These are phyloP conservation scores for Aphanomyces euteiches DNA, from an alignment of 352 stramenopile species.

Conservation along the genomic window DNA sequence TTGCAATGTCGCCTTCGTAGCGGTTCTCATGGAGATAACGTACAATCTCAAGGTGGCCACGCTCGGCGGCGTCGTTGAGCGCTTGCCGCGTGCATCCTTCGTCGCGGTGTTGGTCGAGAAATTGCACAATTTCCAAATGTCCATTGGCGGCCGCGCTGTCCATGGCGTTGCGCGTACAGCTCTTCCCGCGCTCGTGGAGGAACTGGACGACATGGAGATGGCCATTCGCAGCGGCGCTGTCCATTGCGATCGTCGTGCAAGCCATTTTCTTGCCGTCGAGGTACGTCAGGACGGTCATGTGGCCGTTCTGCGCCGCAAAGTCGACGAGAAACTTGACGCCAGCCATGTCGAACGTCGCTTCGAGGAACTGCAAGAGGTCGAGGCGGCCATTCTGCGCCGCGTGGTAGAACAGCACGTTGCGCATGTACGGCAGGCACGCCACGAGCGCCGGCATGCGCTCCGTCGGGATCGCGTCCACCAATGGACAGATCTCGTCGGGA, in stretches of 20 bases:
- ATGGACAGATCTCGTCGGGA: neutral
- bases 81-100: neutral
- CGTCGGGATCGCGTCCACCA: neutral
- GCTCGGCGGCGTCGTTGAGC: neutral
- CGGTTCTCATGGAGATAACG: neutral
- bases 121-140: neutral
- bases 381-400: neutral
- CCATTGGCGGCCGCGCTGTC: neutral
- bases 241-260: constrained; percentile 37
- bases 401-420: neutral
- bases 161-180: neutral
- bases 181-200: neutral
- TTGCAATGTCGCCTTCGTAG: neutral
- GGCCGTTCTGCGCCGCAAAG: constrained; percentile 12
- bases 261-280: constrained; percentile 34
- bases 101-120: neutral
- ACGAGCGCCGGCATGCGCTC: neutral
- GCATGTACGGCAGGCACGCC: constrained; percentile 11
- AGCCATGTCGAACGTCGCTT: neutral
- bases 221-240: neutral
- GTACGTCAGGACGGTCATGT: constrained; percentile 9
- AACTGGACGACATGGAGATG: neutral
- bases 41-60: neutral
- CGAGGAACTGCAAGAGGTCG: neutral
- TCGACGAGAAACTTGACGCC: neutral